These are phyloP conservation scores for Mariannaea elegans DNA, from an alignment of 2,329 filamentous ascomycete genomes.

Conservation along the genomic window DNA sequence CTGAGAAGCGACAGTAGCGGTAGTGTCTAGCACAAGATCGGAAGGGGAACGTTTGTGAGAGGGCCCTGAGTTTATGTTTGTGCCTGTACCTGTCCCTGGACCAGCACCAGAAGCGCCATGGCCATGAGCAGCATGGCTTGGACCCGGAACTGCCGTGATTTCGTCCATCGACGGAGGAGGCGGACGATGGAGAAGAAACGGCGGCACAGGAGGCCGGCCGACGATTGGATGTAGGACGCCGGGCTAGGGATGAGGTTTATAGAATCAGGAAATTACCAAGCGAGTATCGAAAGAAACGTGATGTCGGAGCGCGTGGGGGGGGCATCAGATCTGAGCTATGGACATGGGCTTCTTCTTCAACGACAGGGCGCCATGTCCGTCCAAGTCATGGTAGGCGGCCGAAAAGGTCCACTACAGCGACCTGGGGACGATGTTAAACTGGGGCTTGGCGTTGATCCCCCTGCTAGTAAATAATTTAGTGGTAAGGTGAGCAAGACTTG, in stretches of 20 bases:
- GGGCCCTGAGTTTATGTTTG: constrained; percentile 19
- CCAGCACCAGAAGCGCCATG: not conserved
- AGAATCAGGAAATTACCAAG: constrained; percentile 15
- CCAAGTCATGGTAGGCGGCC: constrained; percentile 27
- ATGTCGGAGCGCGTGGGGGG: constrained; percentile 9
- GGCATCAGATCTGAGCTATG: not conserved
- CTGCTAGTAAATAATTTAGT: too few species aligned
- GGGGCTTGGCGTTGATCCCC: constrained; percentile 27
- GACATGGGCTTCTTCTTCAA: constrained; percentile 18
- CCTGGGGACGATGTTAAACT: constrained; percentile 27
- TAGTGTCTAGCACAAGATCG: constrained; percentile 3
- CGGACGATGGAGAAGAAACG: constrained; percentile 24
- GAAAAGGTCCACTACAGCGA: constrained; percentile 30
- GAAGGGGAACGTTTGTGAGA: constrained; percentile 15
- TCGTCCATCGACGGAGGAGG: constrained; percentile 41
- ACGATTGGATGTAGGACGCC: constrained; percentile 2
- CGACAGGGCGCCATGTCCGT: too few species aligned
- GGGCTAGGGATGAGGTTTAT: constrained; percentile 2
- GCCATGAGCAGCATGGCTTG: constrained; percentile 31
- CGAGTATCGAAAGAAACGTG: constrained; percentile 9
- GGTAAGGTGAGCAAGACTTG: not conserved
- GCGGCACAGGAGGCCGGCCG: constrained; percentile 12
- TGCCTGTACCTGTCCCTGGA: not conserved
- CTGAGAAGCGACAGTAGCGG: constrained; percentile 11
- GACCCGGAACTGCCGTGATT: constrained; percentile 36